phyloP scores from a whole-genome alignment of 2,329 filamentous ascomycete genomes.

The Beauveria rudraprayagi region DNA sequence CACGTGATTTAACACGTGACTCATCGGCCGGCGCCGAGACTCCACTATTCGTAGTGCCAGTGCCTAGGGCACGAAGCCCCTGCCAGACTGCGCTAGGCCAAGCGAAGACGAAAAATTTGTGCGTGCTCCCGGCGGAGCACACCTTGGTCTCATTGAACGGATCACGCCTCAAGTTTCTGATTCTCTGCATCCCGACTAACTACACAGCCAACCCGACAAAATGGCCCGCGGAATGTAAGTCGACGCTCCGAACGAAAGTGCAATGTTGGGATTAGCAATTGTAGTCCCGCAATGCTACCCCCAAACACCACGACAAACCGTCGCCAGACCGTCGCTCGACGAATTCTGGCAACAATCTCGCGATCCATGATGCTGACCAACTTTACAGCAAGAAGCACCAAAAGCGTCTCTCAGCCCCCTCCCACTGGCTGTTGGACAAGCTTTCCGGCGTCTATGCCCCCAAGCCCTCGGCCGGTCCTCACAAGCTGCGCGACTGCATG shows the following conservation, averaged over 20 bases:
- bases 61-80: constrained; percentile 29
- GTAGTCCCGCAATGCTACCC: background rate
- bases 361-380: constrained; percentile 22
- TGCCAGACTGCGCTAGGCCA: constrained; percentile 17
- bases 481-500: constrained; percentile 99
- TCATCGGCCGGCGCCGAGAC: background rate
- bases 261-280: background rate
- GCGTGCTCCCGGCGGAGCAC: constrained; percentile 20
- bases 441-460: constrained; percentile 83
- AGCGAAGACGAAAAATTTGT: constrained; percentile 22
- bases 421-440: constrained; percentile 99
- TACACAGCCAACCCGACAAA: constrained; percentile 36
- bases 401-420: constrained; percentile 98
- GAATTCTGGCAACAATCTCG: too few species aligned
- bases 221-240: constrained; percentile 61
- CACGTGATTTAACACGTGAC: constrained; percentile 12
- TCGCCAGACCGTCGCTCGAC: too few species aligned
- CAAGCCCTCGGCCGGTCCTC: constrained; percentile 72
- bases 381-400: constrained; percentile 88
- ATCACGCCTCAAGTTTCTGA: constrained; percentile 18
- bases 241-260: background rate
- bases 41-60: background rate
- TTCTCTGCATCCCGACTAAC: constrained; percentile 30
- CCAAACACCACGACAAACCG: too few species aligned
- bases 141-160: constrained; percentile 16